Evolutionary conservation across 768 basidiomycete genomes (phyloP), one percentile per base, ranked within the genome.

Genomic region (Paxillus rubicundulus): DNA sequence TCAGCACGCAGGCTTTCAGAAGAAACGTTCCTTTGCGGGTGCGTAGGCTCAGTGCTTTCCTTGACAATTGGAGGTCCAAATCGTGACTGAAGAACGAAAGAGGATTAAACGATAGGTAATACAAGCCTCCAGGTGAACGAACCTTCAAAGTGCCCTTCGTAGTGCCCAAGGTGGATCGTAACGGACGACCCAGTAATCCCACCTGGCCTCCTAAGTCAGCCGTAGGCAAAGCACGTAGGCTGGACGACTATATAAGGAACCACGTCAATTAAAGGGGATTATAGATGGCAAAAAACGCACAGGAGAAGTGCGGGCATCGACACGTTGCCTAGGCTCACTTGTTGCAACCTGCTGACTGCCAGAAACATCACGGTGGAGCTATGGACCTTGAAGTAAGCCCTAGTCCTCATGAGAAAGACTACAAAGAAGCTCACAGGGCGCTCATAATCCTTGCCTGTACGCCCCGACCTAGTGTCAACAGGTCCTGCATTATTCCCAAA

Each of bases 21-120:
- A 12, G 68, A 55, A 14, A 57, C 16, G 17, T 52, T 53, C 30
- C 18, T 43, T n/a, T 34, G 50, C 1, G 46, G 20, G 28, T 27
- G 53, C 18, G 20, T 36, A 21, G 50, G 43, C 10, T 67, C 61
- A 2, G 14, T 20, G 3, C 47, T 42, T 39, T 61, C 67, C 36
- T 61, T 67, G 30, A 45, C 36, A 16, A 69, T 50, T 3, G 68
- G 68, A n/a, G 68, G 68, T 5, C 68, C 68, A 28, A 69, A 69
- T 9, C 68, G 68, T 34, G 70, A 70, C 69, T 69, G 30, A 8
- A 18, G 9, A 27, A 38, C 14, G 37, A n/a, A 5, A 18, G 14
- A 56, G n/a, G 8, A 17, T 48, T 10, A 53, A 24, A 38, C 16
- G 16, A 33, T 32, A 12, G 1, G 32, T 24, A 28, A n/a, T 8